Conservation (phyloP, 2,329 filamentous ascomycete species). For the Fusarium xyrophilum region DNA sequence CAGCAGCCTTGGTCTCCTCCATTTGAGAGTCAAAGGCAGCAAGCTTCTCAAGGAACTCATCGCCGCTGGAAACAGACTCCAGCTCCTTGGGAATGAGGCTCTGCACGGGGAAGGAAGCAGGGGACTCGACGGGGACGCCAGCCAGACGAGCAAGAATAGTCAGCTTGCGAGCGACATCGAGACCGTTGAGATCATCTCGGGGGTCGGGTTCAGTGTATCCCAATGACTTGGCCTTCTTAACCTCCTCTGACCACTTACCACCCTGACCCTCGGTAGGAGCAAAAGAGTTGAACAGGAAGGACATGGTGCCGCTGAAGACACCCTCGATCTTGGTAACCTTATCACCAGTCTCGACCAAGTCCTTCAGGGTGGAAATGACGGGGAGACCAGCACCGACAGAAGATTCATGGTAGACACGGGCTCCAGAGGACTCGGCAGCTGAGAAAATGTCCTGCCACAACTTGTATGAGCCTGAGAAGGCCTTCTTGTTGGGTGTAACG, state of each 20-base stretch:
- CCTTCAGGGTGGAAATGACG: slow-evolving; percentile 90
- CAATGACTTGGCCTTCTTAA: slow-evolving; percentile 88
- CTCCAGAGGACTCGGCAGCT: slow-evolving; percentile 71
- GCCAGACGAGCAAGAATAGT: slow-evolving; percentile 90
- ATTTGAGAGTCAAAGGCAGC: slow-evolving; percentile 87
- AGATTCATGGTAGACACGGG: slow-evolving; percentile 93
- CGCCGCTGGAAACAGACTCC: slow-evolving; percentile 75
- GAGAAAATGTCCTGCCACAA: slow-evolving; percentile 89
- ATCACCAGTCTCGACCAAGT: slow-evolving; percentile 94
- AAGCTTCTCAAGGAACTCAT: slow-evolving; percentile 84
- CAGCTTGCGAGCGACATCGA: slow-evolving; percentile 93
- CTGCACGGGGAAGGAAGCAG: slow-evolving; percentile 91
- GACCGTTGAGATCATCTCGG: slow-evolving; percentile 83
- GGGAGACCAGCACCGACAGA: slow-evolving; percentile 93
- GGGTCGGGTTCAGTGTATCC: slow-evolving; percentile 93
- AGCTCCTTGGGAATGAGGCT: slow-evolving; percentile 90
- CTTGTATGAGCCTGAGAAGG: slow-evolving; percentile 81
- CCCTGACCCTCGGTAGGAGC: slow-evolving; percentile 77
- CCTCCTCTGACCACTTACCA: slow-evolving; percentile 88
- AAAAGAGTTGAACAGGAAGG: slow-evolving; percentile 97
- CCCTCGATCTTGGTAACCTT: slow-evolving; percentile 92
- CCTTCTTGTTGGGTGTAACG: slow-evolving; percentile 98
- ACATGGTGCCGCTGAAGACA: slow-evolving; percentile 97
- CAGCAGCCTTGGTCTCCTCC: slow-evolving; percentile 85
- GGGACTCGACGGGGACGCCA: slow-evolving; percentile 80